These are phyloP conservation scores for Suillus subalutaceus DNA, from an alignment of 768 basidiomycete species.

Conservation along the genomic window DNA sequence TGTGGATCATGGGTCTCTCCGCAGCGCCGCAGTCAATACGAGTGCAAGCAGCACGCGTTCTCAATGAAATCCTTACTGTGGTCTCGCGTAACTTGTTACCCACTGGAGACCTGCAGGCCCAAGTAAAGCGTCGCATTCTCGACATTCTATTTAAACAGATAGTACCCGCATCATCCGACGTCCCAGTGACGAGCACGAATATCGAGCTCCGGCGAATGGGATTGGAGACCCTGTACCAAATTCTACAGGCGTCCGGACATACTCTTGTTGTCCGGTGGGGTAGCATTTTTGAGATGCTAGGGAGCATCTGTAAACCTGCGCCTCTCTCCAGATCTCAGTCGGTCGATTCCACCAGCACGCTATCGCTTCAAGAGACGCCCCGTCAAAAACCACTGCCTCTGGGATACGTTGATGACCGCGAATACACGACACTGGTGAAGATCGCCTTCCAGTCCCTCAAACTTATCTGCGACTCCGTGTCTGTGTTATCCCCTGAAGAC, in stretches of 20 bases:
- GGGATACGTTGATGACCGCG: slow-evolving; percentile 65
- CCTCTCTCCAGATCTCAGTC: slow-evolving; percentile 39
- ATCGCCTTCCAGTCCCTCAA: slow-evolving; percentile 94
- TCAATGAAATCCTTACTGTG: slow-evolving; percentile 81
- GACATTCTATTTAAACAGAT: slow-evolving; percentile 84
- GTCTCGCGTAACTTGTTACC: slow-evolving; percentile 72
- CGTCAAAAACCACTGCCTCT: slow-evolving; percentile 51
- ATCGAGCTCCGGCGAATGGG: slow-evolving; percentile 89
- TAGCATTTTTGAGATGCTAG: slow-evolving; percentile 88
- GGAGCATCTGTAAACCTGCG: slow-evolving; percentile 77
- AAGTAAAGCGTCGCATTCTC: slow-evolving; percentile 80
- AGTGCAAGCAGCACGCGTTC: slow-evolving; percentile 83
- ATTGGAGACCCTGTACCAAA: slow-evolving; percentile 84
- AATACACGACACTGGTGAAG: slow-evolving; percentile 77
- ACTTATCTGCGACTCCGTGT: slow-evolving; percentile 90
- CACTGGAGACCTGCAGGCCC: slow-evolving; percentile 61
- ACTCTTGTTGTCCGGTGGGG: slow-evolving; percentile 93
- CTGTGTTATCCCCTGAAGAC: slow-evolving; percentile 77
- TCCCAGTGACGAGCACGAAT: slow-evolving; percentile 44
- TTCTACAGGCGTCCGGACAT: slow-evolving; percentile 89
- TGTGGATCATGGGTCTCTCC: slow-evolving; percentile 71
- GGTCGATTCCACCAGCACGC: slow-evolving; percentile 44
- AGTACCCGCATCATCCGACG: slow-evolving; percentile 40
- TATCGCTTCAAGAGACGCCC: slow-evolving; percentile 40
- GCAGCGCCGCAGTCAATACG: slow-evolving; percentile 78